phyloP scores from a whole-genome alignment of 495 filamentous ascomycete genomes.

The Penicillium arizonense region DNA sequence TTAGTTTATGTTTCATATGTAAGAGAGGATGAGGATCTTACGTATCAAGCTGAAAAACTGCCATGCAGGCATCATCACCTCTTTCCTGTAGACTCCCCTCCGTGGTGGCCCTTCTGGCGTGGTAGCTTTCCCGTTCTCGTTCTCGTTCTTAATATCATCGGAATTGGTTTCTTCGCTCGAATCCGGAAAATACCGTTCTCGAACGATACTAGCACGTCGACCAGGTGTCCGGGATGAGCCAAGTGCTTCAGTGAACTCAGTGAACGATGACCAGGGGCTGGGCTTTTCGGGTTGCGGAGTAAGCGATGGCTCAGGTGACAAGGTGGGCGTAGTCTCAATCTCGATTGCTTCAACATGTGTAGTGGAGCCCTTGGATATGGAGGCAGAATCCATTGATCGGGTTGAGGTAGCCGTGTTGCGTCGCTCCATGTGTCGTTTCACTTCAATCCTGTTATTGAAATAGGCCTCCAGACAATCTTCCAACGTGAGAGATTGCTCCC shows the following conservation, averaged over 20 bases:
- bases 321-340: slow-evolving; percentile 40
- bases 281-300: slow-evolving; percentile 31
- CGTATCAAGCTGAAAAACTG: slow-evolving; percentile 93
- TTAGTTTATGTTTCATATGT: slow-evolving; percentile 33
- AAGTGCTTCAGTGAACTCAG: slow-evolving; percentile 24
- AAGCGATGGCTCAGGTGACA: slow-evolving; percentile 37
- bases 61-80: slow-evolving; percentile 95
- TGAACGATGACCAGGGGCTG: slow-evolving; percentile 31
- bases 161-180: slow-evolving; percentile 27
- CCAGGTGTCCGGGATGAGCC: slow-evolving; percentile 22
- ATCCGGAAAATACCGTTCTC: slow-evolving; percentile 54
- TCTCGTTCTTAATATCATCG: slow-evolving; percentile 25
- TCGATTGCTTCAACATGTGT: slow-evolving; percentile 63
- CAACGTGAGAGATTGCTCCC: slow-evolving; percentile 61
- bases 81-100: slow-evolving; percentile 61
- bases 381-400: slow-evolving; percentile 48
- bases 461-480: slow-evolving; percentile 91
- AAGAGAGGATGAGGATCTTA: slow-evolving; percentile 33
- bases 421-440: slow-evolving; percentile 73
- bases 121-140: slow-evolving; percentile 14
- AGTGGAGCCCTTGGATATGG: slow-evolving; percentile 41
- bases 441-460: slow-evolving; percentile 93
- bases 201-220: slow-evolving; percentile 62
- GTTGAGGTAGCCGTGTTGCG: slow-evolving; percentile 55
- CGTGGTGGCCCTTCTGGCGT: slow-evolving; percentile 24